Evolutionary conservation across 2,329 filamentous ascomycete genomes (phyloP).

Genomic region (Sporothrix mexicana): DNA sequence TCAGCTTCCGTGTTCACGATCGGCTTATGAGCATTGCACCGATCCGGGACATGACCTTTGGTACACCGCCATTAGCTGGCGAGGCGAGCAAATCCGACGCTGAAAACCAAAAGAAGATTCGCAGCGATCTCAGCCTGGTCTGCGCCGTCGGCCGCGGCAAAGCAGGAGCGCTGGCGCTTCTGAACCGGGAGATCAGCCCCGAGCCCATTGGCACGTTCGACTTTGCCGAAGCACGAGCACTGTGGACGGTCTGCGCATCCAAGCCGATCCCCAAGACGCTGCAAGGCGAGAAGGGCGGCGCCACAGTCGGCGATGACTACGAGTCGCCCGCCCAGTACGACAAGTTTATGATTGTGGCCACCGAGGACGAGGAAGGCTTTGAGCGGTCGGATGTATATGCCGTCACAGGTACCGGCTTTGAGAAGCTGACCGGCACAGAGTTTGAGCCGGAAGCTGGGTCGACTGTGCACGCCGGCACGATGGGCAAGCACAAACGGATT

Average conservation of each 20-base stretch:
- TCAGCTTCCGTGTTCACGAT: conserved; percentile 79
- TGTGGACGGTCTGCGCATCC: conserved; percentile 81
- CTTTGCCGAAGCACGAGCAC: conserved; percentile 72
- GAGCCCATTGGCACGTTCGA: conserved; percentile 71
- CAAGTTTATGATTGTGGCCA: conserved; percentile 82
- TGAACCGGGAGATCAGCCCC: conserved; percentile 80
- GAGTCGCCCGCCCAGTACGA: conserved; percentile 69
- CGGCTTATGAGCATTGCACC: conserved; percentile 77
- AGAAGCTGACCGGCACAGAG: conserved; percentile 80
- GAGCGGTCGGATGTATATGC: conserved; percentile 81
- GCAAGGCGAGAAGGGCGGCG: conserved; percentile 57
- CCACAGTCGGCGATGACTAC: conserved; percentile 60
- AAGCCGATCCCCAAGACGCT: conserved; percentile 68
- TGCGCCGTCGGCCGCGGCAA: conserved; percentile 68
- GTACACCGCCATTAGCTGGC: conserved; percentile 56
- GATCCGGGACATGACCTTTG: conserved; percentile 75
- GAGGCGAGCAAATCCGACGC: conserved; percentile 51
- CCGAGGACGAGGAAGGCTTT: conserved; percentile 65
- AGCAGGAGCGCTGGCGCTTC: conserved; percentile 72
- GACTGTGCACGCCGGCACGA: conserved; percentile 82
- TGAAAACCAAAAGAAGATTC: conserved; percentile 54
- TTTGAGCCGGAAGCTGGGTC: conserved; percentile 89
- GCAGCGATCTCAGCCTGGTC: conserved; percentile 64
- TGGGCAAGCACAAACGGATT: conserved; percentile 80
- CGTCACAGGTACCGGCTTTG: conserved; percentile 73